Conservation (phyloP, 257 asterid genomes). For the Coffea canephora region DNA sequence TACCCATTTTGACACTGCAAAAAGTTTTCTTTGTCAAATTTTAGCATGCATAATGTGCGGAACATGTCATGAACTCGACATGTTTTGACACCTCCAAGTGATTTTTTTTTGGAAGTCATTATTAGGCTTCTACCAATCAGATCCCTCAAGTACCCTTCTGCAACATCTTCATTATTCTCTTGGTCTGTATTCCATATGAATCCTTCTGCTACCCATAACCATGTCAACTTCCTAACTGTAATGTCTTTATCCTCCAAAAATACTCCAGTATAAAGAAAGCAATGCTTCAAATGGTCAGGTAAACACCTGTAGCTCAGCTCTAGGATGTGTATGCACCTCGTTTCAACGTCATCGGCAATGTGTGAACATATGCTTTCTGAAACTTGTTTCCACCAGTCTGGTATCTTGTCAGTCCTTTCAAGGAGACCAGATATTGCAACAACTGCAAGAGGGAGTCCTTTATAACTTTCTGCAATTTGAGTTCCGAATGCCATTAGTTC, state of each 20-base stretch:
- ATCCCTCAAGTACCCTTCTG: constrained; percentile 14
- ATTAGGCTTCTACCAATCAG: constrained; percentile 15
- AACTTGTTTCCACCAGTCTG: not conserved
- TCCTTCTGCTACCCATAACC: constrained; percentile 23
- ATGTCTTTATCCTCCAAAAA: not conserved
- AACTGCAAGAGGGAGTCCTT: constrained; percentile 3
- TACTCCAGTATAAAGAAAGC: too few species aligned
- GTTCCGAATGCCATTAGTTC: not conserved
- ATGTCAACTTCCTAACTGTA: constrained; percentile 5
- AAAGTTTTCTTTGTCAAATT: constrained; percentile 1
- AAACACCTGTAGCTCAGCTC: constrained; percentile 31
- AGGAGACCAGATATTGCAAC: constrained; percentile 6
- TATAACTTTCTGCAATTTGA: not conserved
- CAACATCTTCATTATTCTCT: constrained; percentile 2
- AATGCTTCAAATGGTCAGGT: constrained; percentile 3
- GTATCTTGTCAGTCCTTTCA: not conserved
- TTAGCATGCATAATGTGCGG: constrained; percentile 7
- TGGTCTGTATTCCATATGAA: not conserved
- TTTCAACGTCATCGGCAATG: constrained; percentile 1
- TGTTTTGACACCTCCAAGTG: constrained; percentile 16
- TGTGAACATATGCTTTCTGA: constrained; percentile 16
- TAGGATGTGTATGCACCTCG: constrained; percentile 10
- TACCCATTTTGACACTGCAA: not conserved
- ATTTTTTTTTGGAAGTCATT: constrained; percentile 1
- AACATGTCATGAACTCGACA: constrained; percentile 19